Evolutionary conservation across 2,329 filamentous ascomycete species (phyloP).

Genomic region (Fusarium sp.): DNA sequence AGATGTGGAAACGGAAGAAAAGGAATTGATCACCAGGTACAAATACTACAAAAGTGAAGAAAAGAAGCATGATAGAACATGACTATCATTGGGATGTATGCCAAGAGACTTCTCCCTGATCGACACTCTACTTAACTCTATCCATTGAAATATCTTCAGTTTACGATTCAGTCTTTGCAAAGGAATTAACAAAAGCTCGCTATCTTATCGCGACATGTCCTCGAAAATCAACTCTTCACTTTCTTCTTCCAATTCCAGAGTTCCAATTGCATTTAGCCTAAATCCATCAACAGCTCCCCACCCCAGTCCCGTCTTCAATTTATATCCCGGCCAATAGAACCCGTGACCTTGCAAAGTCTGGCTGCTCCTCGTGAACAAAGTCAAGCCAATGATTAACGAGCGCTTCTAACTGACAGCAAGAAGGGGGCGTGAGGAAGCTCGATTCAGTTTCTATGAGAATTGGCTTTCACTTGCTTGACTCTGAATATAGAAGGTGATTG

Average conservation of each 20-base stretch:
- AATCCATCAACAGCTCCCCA: slow-evolving; percentile 15
- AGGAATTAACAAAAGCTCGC: not conserved
- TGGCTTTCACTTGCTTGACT: not conserved
- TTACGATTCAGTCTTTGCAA: not conserved
- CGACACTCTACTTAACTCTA: not conserved
- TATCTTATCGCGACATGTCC: not conserved
- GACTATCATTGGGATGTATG: not conserved
- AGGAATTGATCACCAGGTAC: not conserved
- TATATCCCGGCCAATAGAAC: slow-evolving; percentile 38
- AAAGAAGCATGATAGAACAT: not conserved
- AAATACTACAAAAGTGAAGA: not conserved
- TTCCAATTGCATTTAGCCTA: slow-evolving; percentile 39
- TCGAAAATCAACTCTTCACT: not conserved
- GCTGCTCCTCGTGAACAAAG: slow-evolving; percentile 30
- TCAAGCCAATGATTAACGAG: slow-evolving; percentile 39
- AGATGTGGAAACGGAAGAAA: slow-evolving; percentile 19
- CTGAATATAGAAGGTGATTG: not conserved
- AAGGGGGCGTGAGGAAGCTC: not conserved
- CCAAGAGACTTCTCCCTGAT: slow-evolving; percentile 3
- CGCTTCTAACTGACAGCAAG: slow-evolving; percentile 38
- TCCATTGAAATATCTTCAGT: not conserved
- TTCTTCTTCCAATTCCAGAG: slow-evolving; percentile 4
- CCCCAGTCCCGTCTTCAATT: slow-evolving; percentile 3
- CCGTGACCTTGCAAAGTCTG: slow-evolving; percentile 6
- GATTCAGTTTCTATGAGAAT: not conserved